phyloP scores from a whole-genome alignment of 306 rosid species.

The Rosa chinensis region DNA sequence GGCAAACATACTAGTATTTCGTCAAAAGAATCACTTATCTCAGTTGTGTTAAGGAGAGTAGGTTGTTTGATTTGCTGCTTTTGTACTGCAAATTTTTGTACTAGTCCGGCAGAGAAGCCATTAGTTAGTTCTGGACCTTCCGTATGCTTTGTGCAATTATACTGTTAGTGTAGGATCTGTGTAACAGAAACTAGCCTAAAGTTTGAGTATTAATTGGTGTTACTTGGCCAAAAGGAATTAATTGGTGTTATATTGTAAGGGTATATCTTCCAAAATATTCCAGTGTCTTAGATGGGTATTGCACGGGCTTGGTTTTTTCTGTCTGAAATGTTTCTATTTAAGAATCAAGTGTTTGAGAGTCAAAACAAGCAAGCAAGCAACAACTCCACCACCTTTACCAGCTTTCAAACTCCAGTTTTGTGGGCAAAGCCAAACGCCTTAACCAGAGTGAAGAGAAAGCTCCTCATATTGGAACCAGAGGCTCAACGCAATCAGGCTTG shows the following conservation, averaged over 20 bases:
- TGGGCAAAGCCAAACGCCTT: neutral
- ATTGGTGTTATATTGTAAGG: neutral
- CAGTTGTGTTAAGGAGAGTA: slow-evolving; percentile 4
- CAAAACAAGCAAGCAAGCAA: neutral
- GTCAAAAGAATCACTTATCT: neutral
- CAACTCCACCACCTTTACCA: neutral
- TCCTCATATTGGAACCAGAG: neutral
- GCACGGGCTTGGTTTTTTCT: neutral
- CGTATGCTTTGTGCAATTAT: neutral
- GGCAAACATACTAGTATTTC: neutral
- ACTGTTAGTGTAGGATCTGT: neutral
- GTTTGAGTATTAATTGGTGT: neutral
- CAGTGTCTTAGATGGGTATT: no score
- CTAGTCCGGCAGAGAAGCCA: neutral
- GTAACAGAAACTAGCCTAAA: neutral
- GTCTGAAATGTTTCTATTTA: neutral
- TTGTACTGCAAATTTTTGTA: neutral
- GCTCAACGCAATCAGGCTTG: neutral
- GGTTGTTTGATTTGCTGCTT: slow-evolving; percentile 1
- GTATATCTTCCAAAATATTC: no score
- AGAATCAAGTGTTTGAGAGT: neutral
- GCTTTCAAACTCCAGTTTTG: neutral
- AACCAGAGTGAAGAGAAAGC: neutral
- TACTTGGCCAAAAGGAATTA: neutral
- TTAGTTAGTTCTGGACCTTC: neutral